These are phyloP conservation scores for Basidiobolus meristosporus DNA, from an alignment of 371 early-diverging fungal genomes.

Conservation along the genomic window DNA sequence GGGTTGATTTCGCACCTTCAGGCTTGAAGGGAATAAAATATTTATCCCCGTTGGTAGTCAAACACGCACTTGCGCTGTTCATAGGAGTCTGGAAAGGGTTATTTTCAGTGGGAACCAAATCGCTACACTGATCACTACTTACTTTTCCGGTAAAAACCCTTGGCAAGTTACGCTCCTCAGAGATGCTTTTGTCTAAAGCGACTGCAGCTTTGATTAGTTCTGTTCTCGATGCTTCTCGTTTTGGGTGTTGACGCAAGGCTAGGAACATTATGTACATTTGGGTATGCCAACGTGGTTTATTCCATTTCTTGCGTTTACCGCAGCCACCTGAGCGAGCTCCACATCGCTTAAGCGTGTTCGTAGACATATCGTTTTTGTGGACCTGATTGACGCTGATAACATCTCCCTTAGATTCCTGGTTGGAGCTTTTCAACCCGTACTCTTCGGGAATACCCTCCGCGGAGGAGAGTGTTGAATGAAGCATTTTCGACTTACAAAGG, in stretches of 20 bases:
- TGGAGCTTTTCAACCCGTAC: no score
- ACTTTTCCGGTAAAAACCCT: conserved; percentile 69
- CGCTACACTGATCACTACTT: conserved; percentile 2
- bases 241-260: conserved; percentile 46
- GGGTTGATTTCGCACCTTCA: conserved; percentile 28
- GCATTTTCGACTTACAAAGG: no score
- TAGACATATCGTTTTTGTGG: no score
- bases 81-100: conserved; percentile 38
- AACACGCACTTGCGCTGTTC: conserved; percentile 60
- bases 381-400: no score
- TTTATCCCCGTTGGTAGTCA: conserved; percentile 63
- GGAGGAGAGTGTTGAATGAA: no score
- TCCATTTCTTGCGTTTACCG: no score
- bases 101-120: no score
- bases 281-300: conserved; percentile 64
- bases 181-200: conserved; percentile 45
- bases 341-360: no score
- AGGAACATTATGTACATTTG: conserved; percentile 66
- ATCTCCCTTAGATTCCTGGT: no score
- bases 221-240: conserved; percentile 35
- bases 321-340: no score
- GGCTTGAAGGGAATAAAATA: conserved; percentile 54
- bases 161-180: conserved; percentile 45
- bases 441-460: no score
- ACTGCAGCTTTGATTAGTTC: conserved; percentile 54